Conservation (phyloP, 2,329 filamentous ascomycete species). For the Alternaria postmessia region DNA sequence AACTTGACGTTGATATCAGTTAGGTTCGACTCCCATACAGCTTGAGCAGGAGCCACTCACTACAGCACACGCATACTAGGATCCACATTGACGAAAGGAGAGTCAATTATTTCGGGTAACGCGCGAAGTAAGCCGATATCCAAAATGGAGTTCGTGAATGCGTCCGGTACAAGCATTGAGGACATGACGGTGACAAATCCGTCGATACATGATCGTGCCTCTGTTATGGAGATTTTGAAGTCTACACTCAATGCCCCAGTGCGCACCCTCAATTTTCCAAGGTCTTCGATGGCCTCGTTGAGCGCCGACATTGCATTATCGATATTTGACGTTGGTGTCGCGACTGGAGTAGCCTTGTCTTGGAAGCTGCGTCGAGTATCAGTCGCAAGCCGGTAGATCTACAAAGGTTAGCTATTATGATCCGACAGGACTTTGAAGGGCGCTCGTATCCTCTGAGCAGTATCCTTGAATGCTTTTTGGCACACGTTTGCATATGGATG, state of each 20-base stretch:
- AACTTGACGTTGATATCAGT: conserved; percentile 12
- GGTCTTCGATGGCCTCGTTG: conserved; percentile 37
- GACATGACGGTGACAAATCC: conserved; percentile 26
- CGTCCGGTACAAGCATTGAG: conserved; percentile 31
- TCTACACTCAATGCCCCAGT: conserved; percentile 19
- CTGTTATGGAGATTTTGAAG: conserved; percentile 25
- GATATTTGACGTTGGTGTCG: conserved; percentile 31
- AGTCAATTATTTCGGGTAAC: conserved; percentile 36
- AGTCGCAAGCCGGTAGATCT: conserved; percentile 41
- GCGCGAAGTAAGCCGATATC: conserved; percentile 29
- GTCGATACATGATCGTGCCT: conserved; percentile 32
- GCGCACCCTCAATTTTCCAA: conserved; percentile 36
- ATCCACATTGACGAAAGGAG: conserved; percentile 38
- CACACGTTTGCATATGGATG: neutral
- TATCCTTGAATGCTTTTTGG: neutral
- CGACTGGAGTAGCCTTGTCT: conserved; percentile 27
- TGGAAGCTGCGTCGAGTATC: conserved; percentile 37
- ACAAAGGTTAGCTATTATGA: conserved; percentile 9
- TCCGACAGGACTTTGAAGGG: neutral
- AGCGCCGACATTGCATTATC: conserved; percentile 38
- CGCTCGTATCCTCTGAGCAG: neutral
- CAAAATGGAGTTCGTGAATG: conserved; percentile 16
- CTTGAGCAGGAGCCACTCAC: neutral
- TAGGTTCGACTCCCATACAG: neutral
- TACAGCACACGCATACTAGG: conserved; percentile 37